Percentiles rank a stretch among this genome's conserved stretches.
Evolutionary conservation across 2,329 filamentous ascomycete species (phyloP).

Genomic region (Fusarium sp.): DNA sequence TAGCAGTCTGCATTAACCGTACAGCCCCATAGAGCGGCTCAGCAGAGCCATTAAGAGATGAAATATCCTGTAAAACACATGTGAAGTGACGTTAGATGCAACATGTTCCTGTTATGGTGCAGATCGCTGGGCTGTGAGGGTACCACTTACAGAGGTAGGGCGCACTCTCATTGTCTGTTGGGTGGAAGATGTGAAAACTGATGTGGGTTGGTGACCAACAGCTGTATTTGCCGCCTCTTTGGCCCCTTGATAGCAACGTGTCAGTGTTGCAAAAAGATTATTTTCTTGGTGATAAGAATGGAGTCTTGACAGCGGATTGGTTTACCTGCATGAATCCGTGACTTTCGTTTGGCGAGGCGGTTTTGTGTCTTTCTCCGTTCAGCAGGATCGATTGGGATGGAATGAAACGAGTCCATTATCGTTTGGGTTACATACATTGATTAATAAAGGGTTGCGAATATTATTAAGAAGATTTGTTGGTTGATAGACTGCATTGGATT

Average conservation of each 20-base stretch:
- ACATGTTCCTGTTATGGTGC: neutral
- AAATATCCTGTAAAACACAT: neutral
- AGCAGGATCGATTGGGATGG: slow-evolving; percentile 1
- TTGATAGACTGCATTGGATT: neutral
- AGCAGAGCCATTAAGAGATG: slow-evolving; percentile 3
- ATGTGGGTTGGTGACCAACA: neutral
- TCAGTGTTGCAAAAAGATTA: neutral
- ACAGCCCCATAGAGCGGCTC: slow-evolving; percentile 1
- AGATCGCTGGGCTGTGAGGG: neutral
- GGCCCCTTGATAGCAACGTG: neutral
- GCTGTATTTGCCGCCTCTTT: neutral
- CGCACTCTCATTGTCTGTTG: neutral
- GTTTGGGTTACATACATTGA: slow-evolving; percentile 2
- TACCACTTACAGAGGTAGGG: neutral
- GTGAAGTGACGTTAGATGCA: neutral
- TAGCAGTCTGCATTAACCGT: slow-evolving; percentile 1
- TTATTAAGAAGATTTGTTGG: neutral
- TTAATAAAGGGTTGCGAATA: neutral
- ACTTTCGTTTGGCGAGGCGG: slow-evolving; percentile 10
- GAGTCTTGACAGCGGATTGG: no score
- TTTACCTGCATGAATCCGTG: slow-evolving; percentile 1
- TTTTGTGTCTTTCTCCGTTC: slow-evolving; percentile 12
- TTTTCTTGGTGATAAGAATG: no score
- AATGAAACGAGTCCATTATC: neutral
- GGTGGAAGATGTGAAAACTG: neutral